phyloP scores from a whole-genome alignment of 345 rosid species.

The Durio zibethinus region DNA sequence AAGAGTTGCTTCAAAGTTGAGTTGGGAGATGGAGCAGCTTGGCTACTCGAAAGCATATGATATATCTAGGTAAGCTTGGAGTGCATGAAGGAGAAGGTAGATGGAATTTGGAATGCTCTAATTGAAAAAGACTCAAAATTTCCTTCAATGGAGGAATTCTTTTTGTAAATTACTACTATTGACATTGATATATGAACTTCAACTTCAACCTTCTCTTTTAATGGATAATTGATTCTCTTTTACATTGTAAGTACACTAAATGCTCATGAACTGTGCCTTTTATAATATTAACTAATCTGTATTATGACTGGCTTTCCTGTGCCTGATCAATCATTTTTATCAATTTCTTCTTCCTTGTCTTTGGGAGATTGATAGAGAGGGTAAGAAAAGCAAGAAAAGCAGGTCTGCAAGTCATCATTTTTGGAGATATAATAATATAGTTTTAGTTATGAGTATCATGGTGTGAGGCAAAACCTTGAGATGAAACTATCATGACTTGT shows the following conservation, averaged over 20 bases:
- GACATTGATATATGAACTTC: constrained; percentile 33
- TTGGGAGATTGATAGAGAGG: too few relatives aligned
- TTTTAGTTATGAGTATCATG: neutral
- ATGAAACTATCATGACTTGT: neutral
- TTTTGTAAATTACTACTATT: constrained; percentile 49
- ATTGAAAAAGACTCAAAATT: constrained; percentile 24
- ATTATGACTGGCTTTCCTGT: constrained; percentile 2
- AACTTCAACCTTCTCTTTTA: constrained; percentile 23
- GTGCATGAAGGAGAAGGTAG: constrained; percentile 10
- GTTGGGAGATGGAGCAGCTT: constrained; percentile 86
- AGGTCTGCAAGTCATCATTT: too few relatives aligned
- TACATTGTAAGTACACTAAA: constrained; percentile 35
- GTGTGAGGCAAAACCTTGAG: neutral
- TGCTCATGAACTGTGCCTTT: constrained; percentile 23
- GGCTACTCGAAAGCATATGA: constrained; percentile 53
- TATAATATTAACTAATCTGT: constrained; percentile 26
- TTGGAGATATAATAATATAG: neutral
- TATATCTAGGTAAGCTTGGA: constrained; percentile 37
- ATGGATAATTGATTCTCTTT: constrained; percentile 18
- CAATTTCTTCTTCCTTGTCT: too few relatives aligned
- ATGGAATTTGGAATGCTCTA: constrained; percentile 21
- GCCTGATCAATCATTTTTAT: neutral
- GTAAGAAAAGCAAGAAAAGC: too few relatives aligned
- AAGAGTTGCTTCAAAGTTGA: constrained; percentile 70
- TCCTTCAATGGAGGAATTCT: constrained; percentile 20